A percentile compares a stretch with the other conserved stretches of the same genome.
Evolutionary conservation across 2,329 filamentous ascomycete species (phyloP).

Genomic region (Colletotrichum noveboracense): DNA sequence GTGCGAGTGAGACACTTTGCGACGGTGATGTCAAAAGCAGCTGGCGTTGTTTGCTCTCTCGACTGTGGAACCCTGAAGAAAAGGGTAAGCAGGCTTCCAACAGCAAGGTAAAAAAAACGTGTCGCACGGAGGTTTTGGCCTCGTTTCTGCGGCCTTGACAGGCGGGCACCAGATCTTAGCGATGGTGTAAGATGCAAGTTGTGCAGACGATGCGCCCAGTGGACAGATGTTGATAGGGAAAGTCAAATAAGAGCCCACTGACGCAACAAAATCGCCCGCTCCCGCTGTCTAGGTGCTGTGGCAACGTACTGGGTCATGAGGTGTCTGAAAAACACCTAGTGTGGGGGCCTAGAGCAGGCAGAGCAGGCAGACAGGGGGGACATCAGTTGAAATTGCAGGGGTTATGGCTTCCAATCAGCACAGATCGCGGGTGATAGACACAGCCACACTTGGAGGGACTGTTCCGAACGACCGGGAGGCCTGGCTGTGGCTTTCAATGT

Average conservation of each 20-base stretch:
- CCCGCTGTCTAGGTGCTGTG: conserved; percentile 38
- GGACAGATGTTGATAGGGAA: conserved; percentile 16
- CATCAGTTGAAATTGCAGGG: neutral
- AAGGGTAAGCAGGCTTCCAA: neutral
- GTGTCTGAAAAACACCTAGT: conserved; percentile 16
- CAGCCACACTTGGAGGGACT: neutral
- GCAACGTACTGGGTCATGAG: conserved; percentile 33
- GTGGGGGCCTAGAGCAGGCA: neutral
- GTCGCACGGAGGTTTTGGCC: conserved; percentile 3
- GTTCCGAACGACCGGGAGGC: neutral
- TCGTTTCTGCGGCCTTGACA: conserved; percentile 17
- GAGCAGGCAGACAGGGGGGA: neutral
- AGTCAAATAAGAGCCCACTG: conserved; percentile 27
- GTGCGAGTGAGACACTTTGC: conserved; percentile 9
- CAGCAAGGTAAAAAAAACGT: neutral
- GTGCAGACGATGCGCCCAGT: neutral
- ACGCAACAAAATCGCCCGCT: conserved; percentile 30
- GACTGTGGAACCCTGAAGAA: neutral
- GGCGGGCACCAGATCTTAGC: neutral
- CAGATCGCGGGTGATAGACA: neutral
- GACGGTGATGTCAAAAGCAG: conserved; percentile 10
- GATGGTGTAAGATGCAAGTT: conserved; percentile 17
- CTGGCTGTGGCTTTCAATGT: neutral
- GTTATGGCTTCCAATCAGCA: neutral
- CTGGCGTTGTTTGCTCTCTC: neutral